These are phyloP conservation scores for Lactarius psammicola DNA, from an alignment of 768 basidiomycete species.

Conservation along the genomic window DNA sequence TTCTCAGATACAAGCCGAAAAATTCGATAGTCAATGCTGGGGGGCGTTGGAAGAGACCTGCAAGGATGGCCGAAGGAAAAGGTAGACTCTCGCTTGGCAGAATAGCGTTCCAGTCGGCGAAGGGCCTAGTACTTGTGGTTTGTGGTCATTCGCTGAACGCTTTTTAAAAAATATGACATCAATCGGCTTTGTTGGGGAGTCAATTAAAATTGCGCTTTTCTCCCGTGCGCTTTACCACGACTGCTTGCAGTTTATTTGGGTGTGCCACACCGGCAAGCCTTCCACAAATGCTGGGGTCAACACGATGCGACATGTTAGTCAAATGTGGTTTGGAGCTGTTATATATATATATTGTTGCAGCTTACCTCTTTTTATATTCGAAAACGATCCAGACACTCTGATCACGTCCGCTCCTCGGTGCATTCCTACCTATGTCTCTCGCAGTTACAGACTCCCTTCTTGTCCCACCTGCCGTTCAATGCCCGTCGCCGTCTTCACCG, in stretches of 20 bases:
- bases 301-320: background rate
- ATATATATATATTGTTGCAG: slow-evolving; percentile 9
- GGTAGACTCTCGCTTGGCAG: slow-evolving; percentile 52
- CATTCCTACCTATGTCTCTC: slow-evolving; percentile 11
- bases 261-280: background rate
- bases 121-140: slow-evolving; percentile 11
- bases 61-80: slow-evolving; percentile 59
- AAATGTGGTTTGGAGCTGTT: slow-evolving; percentile 8
- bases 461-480: background rate
- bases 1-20: slow-evolving; percentile 29
- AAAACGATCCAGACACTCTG: background rate
- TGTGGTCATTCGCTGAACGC: background rate
- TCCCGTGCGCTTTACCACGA: background rate
- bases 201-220: background rate
- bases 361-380: background rate
- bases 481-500: slow-evolving; percentile 7
- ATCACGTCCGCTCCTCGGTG: background rate
- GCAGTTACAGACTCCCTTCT: background rate
- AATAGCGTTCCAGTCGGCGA: slow-evolving; percentile 31
- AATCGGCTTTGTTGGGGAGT: background rate
- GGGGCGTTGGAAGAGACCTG: slow-evolving; percentile 51
- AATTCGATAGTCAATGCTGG: slow-evolving; percentile 42
- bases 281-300: background rate
- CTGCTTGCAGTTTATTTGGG: background rate
- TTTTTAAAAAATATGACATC: background rate